These are phyloP conservation scores for Zanthoxylum bungeanum DNA, from an alignment of 345 rosid species.

Conservation along the genomic window DNA sequence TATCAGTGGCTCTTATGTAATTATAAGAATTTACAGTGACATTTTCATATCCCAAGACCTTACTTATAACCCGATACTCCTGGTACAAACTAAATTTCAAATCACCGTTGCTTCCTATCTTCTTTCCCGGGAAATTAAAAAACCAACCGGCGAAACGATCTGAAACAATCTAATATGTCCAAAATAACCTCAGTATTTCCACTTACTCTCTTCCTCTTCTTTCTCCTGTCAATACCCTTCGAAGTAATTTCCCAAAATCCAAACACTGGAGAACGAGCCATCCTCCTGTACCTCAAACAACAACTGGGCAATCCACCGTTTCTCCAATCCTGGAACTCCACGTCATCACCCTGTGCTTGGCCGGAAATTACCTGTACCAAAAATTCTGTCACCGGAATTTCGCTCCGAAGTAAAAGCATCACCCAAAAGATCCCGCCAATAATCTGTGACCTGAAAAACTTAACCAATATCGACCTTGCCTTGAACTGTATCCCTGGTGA, in stretches of 20 bases:
- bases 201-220: constrained; percentile 18
- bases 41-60: neutral
- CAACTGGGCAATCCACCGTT: constrained; percentile 55
- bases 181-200: constrained; percentile 18
- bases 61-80: neutral
- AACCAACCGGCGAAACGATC: neutral
- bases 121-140: neutral
- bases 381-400: constrained; percentile 43
- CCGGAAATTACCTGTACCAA: constrained; percentile 40
- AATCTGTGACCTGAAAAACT: constrained; percentile 65
- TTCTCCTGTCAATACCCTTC: constrained; percentile 37
- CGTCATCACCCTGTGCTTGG: constrained; percentile 70
- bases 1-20: constrained; percentile 9
- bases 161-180: constrained; percentile 31
- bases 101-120: neutral
- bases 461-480: constrained; percentile 40
- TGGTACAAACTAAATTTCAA: constrained; percentile 15
- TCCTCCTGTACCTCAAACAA: constrained; percentile 53
- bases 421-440: constrained; percentile 43
- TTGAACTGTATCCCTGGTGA: constrained; percentile 49
- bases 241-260: constrained; percentile 41
- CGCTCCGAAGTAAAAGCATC: constrained; percentile 34
- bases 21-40: constrained; percentile 3
- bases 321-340: constrained; percentile 56
- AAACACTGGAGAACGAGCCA: constrained; percentile 31